A percentile compares a stretch with the other conserved stretches of the same genome.
Evolutionary conservation across 1,284 basidiomycete species (phyloP).

Genomic region (Ceratobasidium sp.): DNA sequence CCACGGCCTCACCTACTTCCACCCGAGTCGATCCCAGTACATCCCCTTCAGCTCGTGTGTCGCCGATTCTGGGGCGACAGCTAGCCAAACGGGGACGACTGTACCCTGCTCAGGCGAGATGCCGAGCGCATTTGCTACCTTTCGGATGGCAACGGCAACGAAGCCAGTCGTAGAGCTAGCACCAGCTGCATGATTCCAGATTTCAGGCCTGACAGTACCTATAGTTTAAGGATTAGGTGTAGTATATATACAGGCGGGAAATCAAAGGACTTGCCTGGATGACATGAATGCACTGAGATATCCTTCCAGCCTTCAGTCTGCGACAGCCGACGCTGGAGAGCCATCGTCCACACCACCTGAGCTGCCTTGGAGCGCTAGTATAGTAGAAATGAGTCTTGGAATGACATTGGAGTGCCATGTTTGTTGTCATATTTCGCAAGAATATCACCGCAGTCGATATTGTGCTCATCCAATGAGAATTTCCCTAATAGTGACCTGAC

Average conservation of each 20-base stretch:
- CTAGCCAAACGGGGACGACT: slow-evolving; percentile 25
- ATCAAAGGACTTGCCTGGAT: background rate
- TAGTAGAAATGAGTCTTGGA: slow-evolving; percentile 25
- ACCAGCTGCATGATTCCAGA: background rate
- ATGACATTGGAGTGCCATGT: background rate
- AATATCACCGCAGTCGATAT: slow-evolving; percentile 30
- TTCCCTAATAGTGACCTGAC: too few species aligned
- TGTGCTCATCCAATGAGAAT: slow-evolving; percentile 23
- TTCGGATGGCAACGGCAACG: background rate
- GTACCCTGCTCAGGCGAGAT: slow-evolving; percentile 42
- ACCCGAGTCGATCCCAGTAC: slow-evolving; percentile 41
- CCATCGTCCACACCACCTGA: slow-evolving; percentile 31
- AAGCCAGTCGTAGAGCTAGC: background rate
- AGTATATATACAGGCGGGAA: background rate
- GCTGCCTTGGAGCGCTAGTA: slow-evolving; percentile 35
- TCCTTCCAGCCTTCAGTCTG: slow-evolving; percentile 16
- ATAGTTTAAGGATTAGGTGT: background rate
- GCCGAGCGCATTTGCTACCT: background rate
- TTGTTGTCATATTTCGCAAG: slow-evolving; percentile 13
- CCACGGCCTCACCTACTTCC: slow-evolving; percentile 43
- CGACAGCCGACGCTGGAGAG: slow-evolving; percentile 21
- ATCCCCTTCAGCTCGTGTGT: slow-evolving; percentile 31
- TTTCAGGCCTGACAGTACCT: slow-evolving; percentile 5
- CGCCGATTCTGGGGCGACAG: slow-evolving; percentile 11
- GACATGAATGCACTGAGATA: slow-evolving; percentile 36